Evolutionary conservation across 371 early-diverging fungal species (phyloP).

Genomic region (Mucor racemosus): DNA sequence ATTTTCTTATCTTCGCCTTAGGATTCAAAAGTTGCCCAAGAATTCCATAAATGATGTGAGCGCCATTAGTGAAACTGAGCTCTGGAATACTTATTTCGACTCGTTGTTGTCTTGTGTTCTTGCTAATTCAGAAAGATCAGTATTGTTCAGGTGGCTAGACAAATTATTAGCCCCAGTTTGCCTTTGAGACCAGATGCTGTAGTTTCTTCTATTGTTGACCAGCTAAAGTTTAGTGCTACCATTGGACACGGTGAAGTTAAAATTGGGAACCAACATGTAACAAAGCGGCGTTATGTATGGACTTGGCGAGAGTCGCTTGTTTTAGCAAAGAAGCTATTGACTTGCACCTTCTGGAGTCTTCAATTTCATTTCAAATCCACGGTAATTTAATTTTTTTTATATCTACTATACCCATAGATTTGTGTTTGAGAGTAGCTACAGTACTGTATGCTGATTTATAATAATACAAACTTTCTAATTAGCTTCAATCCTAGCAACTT

Average conservation of each 20-base stretch:
- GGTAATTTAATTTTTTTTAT: conserved; percentile 10
- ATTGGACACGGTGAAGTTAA: conserved; percentile 22
- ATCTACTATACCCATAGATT: too few relatives aligned
- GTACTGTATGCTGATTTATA: too few relatives aligned
- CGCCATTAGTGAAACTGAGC: conserved; percentile 33
- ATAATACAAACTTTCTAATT: too few relatives aligned
- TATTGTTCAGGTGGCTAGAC: conserved; percentile 35
- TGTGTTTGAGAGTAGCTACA: too few relatives aligned
- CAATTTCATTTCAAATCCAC: conserved; percentile 27
- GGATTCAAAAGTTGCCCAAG: conserved; percentile 23
- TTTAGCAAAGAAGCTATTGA: conserved; percentile 31
- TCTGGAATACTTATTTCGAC: conserved; percentile 38
- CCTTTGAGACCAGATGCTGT: conserved; percentile 35
- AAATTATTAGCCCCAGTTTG: conserved; percentile 23
- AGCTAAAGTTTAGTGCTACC: conserved; percentile 22
- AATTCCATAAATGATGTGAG: conserved; percentile 21
- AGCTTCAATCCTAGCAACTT: too few relatives aligned
- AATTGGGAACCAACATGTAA: conserved; percentile 21
- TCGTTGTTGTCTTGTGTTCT: conserved; percentile 31
- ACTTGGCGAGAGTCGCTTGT: conserved; percentile 30
- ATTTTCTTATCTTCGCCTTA: conserved; percentile 20
- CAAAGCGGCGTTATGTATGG: conserved; percentile 31
- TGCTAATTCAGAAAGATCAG: conserved; percentile 30
- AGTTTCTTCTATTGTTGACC: conserved; percentile 29
- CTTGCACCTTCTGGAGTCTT: conserved; percentile 27